A percentile compares a stretch with the other conserved stretches of the same genome.
Conservation (phyloP, 805 yeast species). For the Naumovozyma dairenensis region DNA sequence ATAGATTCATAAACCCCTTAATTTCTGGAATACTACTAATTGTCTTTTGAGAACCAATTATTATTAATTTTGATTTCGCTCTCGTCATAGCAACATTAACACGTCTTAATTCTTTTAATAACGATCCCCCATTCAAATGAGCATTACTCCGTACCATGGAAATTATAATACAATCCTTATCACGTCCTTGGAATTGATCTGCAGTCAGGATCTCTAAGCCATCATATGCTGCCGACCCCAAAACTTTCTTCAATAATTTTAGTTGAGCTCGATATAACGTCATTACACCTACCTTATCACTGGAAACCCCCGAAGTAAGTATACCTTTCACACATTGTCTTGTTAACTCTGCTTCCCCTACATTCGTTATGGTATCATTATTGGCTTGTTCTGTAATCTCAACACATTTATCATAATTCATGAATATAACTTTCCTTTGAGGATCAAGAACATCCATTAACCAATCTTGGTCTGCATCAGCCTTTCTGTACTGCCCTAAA, state of each 20-base stretch:
- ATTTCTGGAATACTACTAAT: constrained; percentile 17
- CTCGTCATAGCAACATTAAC: constrained; percentile 92
- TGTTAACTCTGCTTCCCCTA: constrained; percentile 59
- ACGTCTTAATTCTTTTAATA: constrained; percentile 82
- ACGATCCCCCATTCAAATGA: constrained; percentile 57
- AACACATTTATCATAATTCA: constrained; percentile 55
- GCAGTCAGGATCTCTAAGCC: constrained; percentile 80
- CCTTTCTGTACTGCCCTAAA: constrained; percentile 5
- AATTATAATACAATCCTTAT: constrained; percentile 81
- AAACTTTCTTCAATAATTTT: constrained; percentile 32
- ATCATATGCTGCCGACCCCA: constrained; percentile 19
- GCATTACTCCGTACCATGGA: constrained; percentile 80
- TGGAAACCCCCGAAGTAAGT: constrained; percentile 47
- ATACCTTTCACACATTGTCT: constrained; percentile 53
- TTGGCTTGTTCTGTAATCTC: constrained; percentile 49
- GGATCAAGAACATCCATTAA: constrained; percentile 45
- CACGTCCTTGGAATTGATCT: constrained; percentile 93
- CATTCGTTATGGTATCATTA: constrained; percentile 66
- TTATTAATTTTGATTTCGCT: constrained; percentile 71
- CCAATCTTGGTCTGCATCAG: constrained; percentile 35
- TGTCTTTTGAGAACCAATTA: constrained; percentile 70
- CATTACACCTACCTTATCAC: constrained; percentile 69
- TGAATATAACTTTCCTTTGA: constrained; percentile 55
- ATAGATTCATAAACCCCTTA: constrained; percentile 46
- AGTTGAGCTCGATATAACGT: constrained; percentile 82